Evolutionary conservation across 208 protist species (phyloP).

Genomic region (Tritrichomonas musculus): DNA sequence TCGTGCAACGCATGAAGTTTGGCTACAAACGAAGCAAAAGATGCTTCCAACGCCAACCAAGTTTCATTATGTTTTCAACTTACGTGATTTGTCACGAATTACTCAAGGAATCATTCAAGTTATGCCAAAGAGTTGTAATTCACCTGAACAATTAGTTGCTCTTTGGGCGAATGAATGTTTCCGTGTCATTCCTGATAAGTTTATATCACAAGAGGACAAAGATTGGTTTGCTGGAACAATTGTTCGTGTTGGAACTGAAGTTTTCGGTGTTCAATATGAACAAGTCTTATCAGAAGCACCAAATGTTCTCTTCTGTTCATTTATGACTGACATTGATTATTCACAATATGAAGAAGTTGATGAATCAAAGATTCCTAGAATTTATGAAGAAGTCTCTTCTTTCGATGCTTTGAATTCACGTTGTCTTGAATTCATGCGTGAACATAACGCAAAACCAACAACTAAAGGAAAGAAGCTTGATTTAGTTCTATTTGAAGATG

Average conservation of each 20-base stretch:
- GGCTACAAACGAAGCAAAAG: slow-evolving; percentile 55
- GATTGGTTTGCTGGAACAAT: slow-evolving; percentile 80
- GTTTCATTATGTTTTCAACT: slow-evolving; percentile 97
- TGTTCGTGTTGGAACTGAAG: slow-evolving; percentile 58
- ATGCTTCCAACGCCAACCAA: slow-evolving; percentile 91
- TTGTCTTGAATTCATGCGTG: slow-evolving; percentile 47
- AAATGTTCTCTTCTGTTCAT: slow-evolving; percentile 49
- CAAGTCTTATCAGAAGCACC: background rate
- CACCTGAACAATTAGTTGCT: slow-evolving; percentile 66
- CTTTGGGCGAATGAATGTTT: slow-evolving; percentile 92
- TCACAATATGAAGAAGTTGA: slow-evolving; percentile 42
- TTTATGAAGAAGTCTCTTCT: slow-evolving; percentile 81
- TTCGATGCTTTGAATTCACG: slow-evolving; percentile 65
- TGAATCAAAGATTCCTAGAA: slow-evolving; percentile 55
- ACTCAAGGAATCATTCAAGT: slow-evolving; percentile 82
- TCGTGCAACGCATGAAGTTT: slow-evolving; percentile 55
- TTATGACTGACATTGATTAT: slow-evolving; percentile 23
- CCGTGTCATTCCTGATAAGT: slow-evolving; percentile 87
- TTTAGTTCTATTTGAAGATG: slow-evolving; percentile 71
- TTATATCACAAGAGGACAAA: slow-evolving; percentile 82
- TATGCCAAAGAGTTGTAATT: slow-evolving; percentile 65
- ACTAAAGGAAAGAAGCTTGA: slow-evolving; percentile 55
- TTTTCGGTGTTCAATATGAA: slow-evolving; percentile 42
- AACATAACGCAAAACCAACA: slow-evolving; percentile 62
- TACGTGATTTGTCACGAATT: slow-evolving; percentile 85